Percentiles rank a stretch among this genome's conserved stretches.
Conservation (phyloP, 164 flowering plant genomes). For the Magnolia officinalis region DNA sequence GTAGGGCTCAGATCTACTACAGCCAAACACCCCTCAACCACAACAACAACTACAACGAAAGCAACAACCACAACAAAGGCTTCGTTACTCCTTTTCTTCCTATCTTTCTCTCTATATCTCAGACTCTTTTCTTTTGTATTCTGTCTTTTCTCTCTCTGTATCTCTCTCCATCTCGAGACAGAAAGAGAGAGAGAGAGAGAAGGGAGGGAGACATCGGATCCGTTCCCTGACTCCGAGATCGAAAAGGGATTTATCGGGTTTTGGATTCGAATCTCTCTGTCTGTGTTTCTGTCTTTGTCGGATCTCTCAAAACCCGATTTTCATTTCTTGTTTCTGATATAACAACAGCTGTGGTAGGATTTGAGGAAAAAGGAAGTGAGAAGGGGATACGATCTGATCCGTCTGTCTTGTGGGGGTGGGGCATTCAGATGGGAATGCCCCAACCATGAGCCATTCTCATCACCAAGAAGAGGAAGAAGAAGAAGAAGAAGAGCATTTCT, state of each 20-base stretch:
- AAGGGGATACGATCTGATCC: background rate
- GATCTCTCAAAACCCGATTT: background rate
- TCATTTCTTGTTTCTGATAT: too few species aligned
- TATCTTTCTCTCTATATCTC: too few species aligned
- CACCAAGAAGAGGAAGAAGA: slow-evolving; percentile 27
- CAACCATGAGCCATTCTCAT: slow-evolving; percentile 38
- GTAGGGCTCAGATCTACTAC: background rate
- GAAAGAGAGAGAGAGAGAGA: background rate
- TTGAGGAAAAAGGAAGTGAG: too few species aligned
- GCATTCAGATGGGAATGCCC: slow-evolving; percentile 39
- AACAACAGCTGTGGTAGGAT: too few species aligned
- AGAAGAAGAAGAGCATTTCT: slow-evolving; percentile 47
- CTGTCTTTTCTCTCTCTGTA: background rate
- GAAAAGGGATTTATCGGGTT: background rate
- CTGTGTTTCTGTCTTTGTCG: background rate
- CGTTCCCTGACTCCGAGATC: background rate
- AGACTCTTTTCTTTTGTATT: too few species aligned
- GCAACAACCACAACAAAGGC: background rate
- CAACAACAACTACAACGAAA: background rate
- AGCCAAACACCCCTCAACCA: background rate
- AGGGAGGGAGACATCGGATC: background rate
- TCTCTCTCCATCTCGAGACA: background rate
- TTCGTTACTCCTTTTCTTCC: too few species aligned
- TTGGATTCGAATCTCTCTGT: background rate
- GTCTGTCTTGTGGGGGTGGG: background rate